Percentiles rank a stretch among this genome's conserved stretches.
Conservation (phyloP, 345 rosid species). For the Diplotaxis tenuifolia region DNA sequence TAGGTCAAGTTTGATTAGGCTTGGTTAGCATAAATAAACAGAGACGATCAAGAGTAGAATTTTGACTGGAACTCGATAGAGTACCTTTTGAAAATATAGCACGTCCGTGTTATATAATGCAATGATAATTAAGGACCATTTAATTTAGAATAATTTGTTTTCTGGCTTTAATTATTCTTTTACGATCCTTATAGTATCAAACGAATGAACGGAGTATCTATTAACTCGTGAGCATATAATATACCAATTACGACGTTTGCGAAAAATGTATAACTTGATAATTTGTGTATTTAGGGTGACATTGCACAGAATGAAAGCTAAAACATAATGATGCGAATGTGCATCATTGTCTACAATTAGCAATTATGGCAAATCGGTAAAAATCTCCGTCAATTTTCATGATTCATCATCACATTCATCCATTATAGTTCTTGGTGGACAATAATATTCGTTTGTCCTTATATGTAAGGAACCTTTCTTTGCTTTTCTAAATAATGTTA, state of each 20-base stretch:
- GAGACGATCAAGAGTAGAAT: neutral
- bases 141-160: neutral
- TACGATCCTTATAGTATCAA: neutral
- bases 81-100: conserved; percentile 2
- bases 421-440: conserved; percentile 33
- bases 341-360: conserved; percentile 31
- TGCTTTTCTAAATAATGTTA: no score
- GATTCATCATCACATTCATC: conserved; percentile 27
- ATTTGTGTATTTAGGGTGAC: neutral
- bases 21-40: neutral
- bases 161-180: neutral
- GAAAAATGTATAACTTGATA: neutral
- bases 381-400: neutral
- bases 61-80: neutral
- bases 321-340: conserved; percentile 29
- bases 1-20: conserved; percentile 1
- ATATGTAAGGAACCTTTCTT: neutral
- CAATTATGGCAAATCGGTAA: conserved; percentile 28
- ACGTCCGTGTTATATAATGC: neutral
- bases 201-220: neutral
- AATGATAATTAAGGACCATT: conserved; percentile 17
- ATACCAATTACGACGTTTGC: neutral
- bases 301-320: conserved; percentile 21
- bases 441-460: conserved; percentile 16
- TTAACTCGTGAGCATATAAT: conserved; percentile 33